phyloP scores from a whole-genome alignment of 2,329 filamentous ascomycete species.

The Stagonosporopsis tanaceti region DNA sequence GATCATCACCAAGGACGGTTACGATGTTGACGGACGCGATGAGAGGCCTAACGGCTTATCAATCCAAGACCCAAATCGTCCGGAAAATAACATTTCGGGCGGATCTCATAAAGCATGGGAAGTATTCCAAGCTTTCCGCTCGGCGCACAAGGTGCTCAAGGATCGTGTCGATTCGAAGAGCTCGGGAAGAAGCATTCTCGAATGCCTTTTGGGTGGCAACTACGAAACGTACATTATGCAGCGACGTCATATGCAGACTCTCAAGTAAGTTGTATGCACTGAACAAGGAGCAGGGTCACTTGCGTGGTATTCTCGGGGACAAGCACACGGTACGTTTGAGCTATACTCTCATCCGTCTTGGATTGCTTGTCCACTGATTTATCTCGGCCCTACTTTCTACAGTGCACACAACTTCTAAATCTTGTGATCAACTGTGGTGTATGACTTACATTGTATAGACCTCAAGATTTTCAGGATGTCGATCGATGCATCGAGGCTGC shows the following conservation, averaged over 20 bases:
- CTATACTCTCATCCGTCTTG: not conserved
- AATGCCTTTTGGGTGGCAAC: conserved; percentile 76
- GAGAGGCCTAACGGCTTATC: conserved; percentile 68
- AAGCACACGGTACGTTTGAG: not conserved
- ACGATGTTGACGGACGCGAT: conserved; percentile 41
- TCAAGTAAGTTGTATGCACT: conserved; percentile 37
- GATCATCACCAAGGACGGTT: conserved; percentile 70
- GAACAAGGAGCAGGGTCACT: conserved; percentile 8
- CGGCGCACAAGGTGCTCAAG: conserved; percentile 51
- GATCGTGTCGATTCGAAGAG: conserved; percentile 38
- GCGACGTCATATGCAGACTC: conserved; percentile 64
- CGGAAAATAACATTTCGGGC: conserved; percentile 86
- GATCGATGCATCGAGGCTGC: conserved; percentile 1
- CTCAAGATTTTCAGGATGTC: not conserved
- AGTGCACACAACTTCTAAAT: conserved; percentile 11
- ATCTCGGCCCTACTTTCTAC: not conserved
- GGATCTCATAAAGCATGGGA: conserved; percentile 75
- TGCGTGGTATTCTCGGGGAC: conserved; percentile 2
- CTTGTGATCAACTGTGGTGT: conserved; percentile 5
- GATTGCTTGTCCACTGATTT: conserved; percentile 3
- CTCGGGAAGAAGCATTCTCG: conserved; percentile 67
- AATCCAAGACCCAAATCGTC: conserved; percentile 91
- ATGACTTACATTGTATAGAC: conserved; percentile 18
- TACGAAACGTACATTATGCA: conserved; percentile 78
- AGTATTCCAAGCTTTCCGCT: conserved; percentile 74